These are phyloP conservation scores for Aspergillus felis DNA, from an alignment of 2,329 filamentous ascomycete species.

Conservation along the genomic window DNA sequence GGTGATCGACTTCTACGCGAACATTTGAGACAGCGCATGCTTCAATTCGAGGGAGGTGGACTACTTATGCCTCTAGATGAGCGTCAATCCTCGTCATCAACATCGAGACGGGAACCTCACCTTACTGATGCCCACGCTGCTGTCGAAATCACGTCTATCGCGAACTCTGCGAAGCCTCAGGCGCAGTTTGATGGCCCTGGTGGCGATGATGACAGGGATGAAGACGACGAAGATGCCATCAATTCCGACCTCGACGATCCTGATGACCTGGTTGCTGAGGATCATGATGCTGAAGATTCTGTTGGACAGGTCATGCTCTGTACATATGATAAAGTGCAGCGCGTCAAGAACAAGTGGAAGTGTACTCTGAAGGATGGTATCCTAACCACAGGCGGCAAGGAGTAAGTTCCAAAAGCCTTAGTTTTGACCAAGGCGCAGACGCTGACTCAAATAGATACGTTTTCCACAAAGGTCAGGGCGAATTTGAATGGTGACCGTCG, in stretches of 20 bases:
- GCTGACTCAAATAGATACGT: conserved; percentile 61
- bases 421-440: not conserved
- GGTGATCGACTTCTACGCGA: conserved; percentile 40
- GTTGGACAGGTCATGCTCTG: conserved; percentile 92
- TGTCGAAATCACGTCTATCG: conserved; percentile 8
- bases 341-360: conserved; percentile 99
- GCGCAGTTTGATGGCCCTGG: conserved; percentile 56
- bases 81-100: conserved; percentile 29
- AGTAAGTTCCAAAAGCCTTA: conserved; percentile 51
- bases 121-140: conserved; percentile 2
- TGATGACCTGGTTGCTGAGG: conserved; percentile 77
- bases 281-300: conserved; percentile 81
- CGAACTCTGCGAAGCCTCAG: conserved; percentile 20
- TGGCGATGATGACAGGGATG: conserved; percentile 52
- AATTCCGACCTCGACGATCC: conserved; percentile 97
- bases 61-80: conserved; percentile 42
- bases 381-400: conserved; percentile 85
- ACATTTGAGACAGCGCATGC: conserved; percentile 39
- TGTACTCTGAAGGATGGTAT: conserved; percentile 97
- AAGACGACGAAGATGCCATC: conserved; percentile 87
- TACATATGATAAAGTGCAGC: conserved; percentile 98
- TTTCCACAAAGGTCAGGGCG: conserved; percentile 94
- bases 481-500: conserved; percentile 84
- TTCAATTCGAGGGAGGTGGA: conserved; percentile 44
- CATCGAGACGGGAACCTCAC: conserved; percentile 34